Evolutionary conservation across 2,329 filamentous ascomycete species (phyloP).

Genomic region (Diaporthe velutina): DNA sequence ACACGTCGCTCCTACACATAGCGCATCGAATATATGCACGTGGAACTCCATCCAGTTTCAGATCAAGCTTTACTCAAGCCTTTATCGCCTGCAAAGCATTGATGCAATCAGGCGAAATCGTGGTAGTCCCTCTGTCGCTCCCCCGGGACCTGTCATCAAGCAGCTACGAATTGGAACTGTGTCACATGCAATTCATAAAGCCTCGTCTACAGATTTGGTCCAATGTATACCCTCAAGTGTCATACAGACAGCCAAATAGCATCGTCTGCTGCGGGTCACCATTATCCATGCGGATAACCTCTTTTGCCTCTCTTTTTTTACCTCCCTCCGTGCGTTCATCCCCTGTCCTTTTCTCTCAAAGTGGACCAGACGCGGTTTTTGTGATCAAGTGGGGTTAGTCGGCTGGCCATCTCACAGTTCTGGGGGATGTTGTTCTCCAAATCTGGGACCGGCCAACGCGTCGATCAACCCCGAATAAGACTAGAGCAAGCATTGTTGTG

Average conservation of each 20-base stretch:
- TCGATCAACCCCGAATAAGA: background rate
- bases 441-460: background rate
- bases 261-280: background rate
- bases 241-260: background rate
- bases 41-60: too few species aligned
- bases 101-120: too few species aligned
- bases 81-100: too few species aligned
- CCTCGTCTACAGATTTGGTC: too few species aligned
- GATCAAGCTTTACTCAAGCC: too few species aligned
- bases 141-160: background rate
- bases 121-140: too few species aligned
- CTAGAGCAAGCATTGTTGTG: background rate
- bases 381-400: background rate
- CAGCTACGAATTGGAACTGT: background rate
- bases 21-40: too few species aligned
- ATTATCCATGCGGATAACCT: background rate
- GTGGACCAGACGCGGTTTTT: background rate
- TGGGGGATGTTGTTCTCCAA: conserved; percentile 9
- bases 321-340: background rate
- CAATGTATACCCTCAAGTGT: background rate
- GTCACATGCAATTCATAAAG: too few species aligned
- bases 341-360: background rate
- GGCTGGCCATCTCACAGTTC: too few species aligned
- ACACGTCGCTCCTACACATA: too few species aligned
- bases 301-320: background rate